Evolutionary conservation across 176 grass and related monocot species (phyloP).

Genomic region (Rhynchospora tenuis): DNA sequence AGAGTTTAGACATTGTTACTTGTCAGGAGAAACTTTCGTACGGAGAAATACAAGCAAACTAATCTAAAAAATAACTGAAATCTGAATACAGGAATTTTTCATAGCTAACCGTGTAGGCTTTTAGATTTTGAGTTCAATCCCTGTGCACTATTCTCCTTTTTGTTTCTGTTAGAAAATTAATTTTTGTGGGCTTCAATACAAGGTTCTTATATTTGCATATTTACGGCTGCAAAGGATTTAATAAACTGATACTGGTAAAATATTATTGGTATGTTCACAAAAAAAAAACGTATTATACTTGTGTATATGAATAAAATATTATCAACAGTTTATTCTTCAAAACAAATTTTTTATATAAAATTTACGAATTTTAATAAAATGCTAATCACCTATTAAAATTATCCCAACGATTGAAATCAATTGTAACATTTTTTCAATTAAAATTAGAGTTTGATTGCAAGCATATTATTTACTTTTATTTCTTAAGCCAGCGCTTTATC

Average conservation of each 20-base stretch:
- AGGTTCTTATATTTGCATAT: not conserved
- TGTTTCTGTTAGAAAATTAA: not conserved
- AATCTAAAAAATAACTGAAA: not conserved
- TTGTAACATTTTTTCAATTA: not conserved
- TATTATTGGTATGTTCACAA: too few species aligned
- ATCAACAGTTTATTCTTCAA: too few species aligned
- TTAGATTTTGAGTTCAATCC: not conserved
- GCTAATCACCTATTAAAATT: too few species aligned
- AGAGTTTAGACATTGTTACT: conserved; percentile 39
- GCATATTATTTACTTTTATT: not conserved
- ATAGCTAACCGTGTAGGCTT: not conserved
- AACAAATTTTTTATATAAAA: too few species aligned
- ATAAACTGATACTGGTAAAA: too few species aligned
- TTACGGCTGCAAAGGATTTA: too few species aligned
- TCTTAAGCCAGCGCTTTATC: not conserved
- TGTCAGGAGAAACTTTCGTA: conserved; percentile 60
- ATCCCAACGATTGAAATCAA: not conserved
- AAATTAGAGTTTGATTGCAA: not conserved
- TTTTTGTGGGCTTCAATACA: not conserved
- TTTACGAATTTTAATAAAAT: too few species aligned
- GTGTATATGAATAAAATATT: too few species aligned
- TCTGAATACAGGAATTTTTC: not conserved
- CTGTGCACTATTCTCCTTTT: not conserved
- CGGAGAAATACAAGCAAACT: conserved; percentile 1
- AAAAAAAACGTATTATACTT: too few species aligned